Conservation (phyloP, 164 flowering plant genomes). For the Sextonia rubra region DNA sequence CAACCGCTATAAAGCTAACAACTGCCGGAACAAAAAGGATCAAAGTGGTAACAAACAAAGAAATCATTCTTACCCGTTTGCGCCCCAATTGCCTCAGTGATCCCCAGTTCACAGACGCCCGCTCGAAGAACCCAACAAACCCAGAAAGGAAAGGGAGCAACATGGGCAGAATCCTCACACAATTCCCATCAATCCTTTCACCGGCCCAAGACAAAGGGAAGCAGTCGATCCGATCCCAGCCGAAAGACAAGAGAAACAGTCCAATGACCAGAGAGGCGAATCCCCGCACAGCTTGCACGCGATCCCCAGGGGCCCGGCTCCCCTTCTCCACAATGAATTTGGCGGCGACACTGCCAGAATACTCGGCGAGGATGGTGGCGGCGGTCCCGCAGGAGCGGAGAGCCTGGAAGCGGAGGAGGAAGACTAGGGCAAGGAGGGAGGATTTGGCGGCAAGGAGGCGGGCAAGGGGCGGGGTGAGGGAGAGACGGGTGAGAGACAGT, state of each 20-base stretch:
- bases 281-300: slow-evolving; percentile 44
- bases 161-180: slow-evolving; percentile 71
- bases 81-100: slow-evolving; percentile 48
- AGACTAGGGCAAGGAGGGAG: slow-evolving; percentile 52
- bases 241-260: slow-evolving; percentile 54
- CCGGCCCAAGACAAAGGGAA: slow-evolving; percentile 47
- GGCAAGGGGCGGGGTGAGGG: slow-evolving; percentile 39
- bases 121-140: slow-evolving; percentile 71
- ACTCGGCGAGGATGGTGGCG: slow-evolving; percentile 79
- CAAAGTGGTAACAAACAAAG: slow-evolving; percentile 57
- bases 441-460: slow-evolving; percentile 48
- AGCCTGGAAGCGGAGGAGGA: slow-evolving; percentile 83
- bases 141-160: slow-evolving; percentile 82
- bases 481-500: slow-evolving; percentile 14
- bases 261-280: slow-evolving; percentile 44
- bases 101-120: slow-evolving; percentile 54
- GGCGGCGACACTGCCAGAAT: slow-evolving; percentile 67
- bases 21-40: slow-evolving; percentile 68
- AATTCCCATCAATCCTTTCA: slow-evolving; percentile 29
- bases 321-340: slow-evolving; percentile 31
- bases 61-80: slow-evolving; percentile 59
- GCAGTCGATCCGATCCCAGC: slow-evolving; percentile 83
- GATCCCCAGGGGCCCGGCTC: slow-evolving; percentile 10
- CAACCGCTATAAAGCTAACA: slow-evolving; percentile 44
- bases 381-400: slow-evolving; percentile 77